phyloP scores from a whole-genome alignment of 176 grass and related monocot genomes.

The Zea mays region Zm-B73-REFERENCE-NAM-5.0 NC_050096.1:191440001-191440500 shows the following conservation, averaged over 20 bases:
- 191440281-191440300: no score
- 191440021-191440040: slow-evolving; percentile 99
- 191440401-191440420: slow-evolving; percentile 13
- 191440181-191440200: slow-evolving; percentile 79
- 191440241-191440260: slow-evolving; percentile 13
- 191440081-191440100: slow-evolving; percentile 52
- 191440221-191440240: no score
- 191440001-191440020: slow-evolving; percentile 98
- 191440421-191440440: slow-evolving; percentile 29
- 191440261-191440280: no score
- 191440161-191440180: slow-evolving; percentile 74
- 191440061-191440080: slow-evolving; percentile 86
- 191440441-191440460: no score
- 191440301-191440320: no score
- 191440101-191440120: no score
- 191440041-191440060: slow-evolving; percentile 91
- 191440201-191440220: no score
- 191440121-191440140: no score
- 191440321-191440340: neutral
- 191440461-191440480: no score
- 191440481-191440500: neutral
- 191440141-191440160: slow-evolving; percentile 57
- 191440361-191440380: slow-evolving; percentile 14
- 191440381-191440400: neutral
- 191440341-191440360: slow-evolving; percentile 9